Evolutionary conservation across 495 filamentous ascomycete species (phyloP).

Genomic region (Immersiella caudata): DNA sequence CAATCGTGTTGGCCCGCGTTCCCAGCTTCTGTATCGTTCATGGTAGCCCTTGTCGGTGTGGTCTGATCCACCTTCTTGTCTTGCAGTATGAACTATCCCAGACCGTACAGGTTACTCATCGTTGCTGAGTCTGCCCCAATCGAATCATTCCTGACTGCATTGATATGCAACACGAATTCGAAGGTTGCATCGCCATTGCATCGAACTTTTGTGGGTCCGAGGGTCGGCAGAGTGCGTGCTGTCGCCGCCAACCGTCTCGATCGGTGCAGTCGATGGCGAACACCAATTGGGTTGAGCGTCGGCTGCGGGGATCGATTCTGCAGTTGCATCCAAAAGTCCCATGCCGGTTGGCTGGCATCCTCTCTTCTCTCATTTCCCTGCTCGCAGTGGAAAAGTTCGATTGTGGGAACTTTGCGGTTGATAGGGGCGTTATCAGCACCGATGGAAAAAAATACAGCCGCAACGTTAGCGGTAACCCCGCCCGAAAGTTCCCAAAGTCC

Average conservation of each 20-base stretch:
- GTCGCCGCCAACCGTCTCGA: neutral
- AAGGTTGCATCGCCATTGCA: neutral
- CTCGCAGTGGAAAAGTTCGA: too few relatives aligned
- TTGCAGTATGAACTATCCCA: too few relatives aligned
- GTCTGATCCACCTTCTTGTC: too few relatives aligned
- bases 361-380: neutral
- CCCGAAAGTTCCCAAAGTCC: constrained; percentile 10
- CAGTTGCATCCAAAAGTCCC: neutral
- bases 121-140: too few relatives aligned
- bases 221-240: neutral
- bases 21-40: too few relatives aligned
- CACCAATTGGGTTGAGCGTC: neutral
- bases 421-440: too few relatives aligned
- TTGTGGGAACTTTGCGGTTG: too few relatives aligned
- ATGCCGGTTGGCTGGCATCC: neutral
- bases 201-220: neutral
- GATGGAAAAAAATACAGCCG: neutral
- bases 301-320: neutral
- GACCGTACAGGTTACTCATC: too few relatives aligned
- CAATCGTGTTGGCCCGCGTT: too few relatives aligned
- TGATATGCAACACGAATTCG: neutral
- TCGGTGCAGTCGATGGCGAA: neutral
- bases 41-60: too few relatives aligned
- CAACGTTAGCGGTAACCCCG: neutral
- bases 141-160: too few relatives aligned